A percentile compares a stretch with the other conserved stretches of the same genome.
phyloP scores from a whole-genome alignment of 176 grass and related monocot species.

The Elymus sibiricus region DNA sequence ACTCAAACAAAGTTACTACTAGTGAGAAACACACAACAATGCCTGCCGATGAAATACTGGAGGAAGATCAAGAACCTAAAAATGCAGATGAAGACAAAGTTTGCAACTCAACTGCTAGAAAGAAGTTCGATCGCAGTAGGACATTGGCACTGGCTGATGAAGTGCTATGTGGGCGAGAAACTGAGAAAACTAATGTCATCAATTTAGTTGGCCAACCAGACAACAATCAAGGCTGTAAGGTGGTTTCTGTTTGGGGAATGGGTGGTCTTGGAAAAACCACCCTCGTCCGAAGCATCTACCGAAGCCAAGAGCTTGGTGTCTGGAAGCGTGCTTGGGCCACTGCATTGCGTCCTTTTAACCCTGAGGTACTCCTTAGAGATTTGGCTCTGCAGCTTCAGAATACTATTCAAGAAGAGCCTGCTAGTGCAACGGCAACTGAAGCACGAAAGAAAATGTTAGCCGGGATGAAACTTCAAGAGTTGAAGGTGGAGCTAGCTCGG shows the following conservation, averaged over 20 bases:
- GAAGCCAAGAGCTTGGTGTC: neutral
- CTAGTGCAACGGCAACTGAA: neutral
- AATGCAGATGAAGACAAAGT: neutral
- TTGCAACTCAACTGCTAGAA: neutral
- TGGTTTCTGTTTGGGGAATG: slow-evolving; percentile 20
- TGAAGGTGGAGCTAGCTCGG: neutral
- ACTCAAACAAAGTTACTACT: neutral
- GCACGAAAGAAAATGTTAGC: neutral
- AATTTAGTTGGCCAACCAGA: neutral
- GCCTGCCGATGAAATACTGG: neutral
- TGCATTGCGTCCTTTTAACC: neutral
- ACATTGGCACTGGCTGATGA: neutral
- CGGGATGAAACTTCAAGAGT: neutral
- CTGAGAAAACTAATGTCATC: neutral
- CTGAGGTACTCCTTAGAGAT: neutral
- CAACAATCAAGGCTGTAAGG: neutral
- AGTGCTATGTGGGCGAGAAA: neutral
- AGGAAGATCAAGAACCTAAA: neutral
- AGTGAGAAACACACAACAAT: neutral
- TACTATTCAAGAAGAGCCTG: neutral
- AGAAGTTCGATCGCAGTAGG: neutral
- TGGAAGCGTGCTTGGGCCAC: slow-evolving; percentile 14
- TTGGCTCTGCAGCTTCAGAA: neutral
- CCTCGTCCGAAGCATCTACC: neutral
- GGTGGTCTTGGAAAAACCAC: slow-evolving; percentile 1